Conservation (phyloP, 2,329 filamentous ascomycete species). For the Colletotrichum paranaense region DNA sequence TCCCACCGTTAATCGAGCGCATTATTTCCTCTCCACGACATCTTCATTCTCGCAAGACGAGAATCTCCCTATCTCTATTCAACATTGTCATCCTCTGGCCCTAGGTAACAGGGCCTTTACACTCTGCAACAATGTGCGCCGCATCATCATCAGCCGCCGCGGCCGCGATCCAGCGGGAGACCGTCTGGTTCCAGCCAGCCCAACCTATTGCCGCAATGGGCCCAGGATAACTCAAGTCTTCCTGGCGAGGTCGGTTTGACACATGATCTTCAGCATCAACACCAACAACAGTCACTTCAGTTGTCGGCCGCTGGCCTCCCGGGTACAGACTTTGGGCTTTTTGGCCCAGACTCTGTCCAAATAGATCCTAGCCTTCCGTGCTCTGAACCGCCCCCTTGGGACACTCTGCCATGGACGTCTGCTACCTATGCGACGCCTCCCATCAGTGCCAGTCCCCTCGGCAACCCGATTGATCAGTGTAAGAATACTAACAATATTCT, state of each 20-base stretch:
- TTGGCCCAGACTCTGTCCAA: constrained; percentile 23
- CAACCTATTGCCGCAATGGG: constrained; percentile 20
- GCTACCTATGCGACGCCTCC: constrained; percentile 16
- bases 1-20: not conserved
- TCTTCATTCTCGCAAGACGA: constrained; percentile 14
- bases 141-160: constrained; percentile 20
- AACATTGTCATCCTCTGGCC: constrained; percentile 15
- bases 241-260: constrained; percentile 25
- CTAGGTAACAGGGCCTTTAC: constrained; percentile 31
- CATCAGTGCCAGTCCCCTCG: constrained; percentile 31
- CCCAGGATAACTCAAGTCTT: constrained; percentile 18
- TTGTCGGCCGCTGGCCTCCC: constrained; percentile 28
- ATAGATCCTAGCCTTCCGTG: constrained; percentile 25
- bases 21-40: not conserved
- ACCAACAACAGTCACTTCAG: not conserved
- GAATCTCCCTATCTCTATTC: not conserved
- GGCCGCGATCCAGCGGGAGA: constrained; percentile 10
- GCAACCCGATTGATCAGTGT: constrained; percentile 26
- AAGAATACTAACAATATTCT: not conserved
- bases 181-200: constrained; percentile 24
- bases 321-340: constrained; percentile 28
- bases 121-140: constrained; percentile 36
- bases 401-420: constrained; percentile 28
- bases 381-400: constrained; percentile 28
- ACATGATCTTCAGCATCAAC: constrained; percentile 14